These are phyloP conservation scores for Ambrosiella xylebori DNA, from an alignment of 2,329 filamentous ascomycete genomes.

Conservation along the genomic window DNA sequence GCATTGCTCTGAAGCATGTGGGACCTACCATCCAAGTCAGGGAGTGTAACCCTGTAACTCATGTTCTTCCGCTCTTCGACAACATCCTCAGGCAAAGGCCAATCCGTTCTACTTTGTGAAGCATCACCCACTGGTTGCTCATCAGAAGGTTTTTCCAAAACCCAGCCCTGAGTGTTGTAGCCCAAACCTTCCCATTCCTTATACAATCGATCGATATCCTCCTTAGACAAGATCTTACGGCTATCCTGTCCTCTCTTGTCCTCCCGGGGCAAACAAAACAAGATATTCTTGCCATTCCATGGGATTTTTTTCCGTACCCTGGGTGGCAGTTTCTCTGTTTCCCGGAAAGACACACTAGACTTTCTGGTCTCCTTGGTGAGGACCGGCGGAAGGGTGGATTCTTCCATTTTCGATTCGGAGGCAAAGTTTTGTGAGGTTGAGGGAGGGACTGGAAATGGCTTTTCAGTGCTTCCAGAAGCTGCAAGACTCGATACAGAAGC, in stretches of 20 bases:
- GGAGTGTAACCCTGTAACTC: conserved; percentile 47
- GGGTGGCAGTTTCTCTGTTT: conserved; percentile 30
- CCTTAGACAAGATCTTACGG: conserved; percentile 34
- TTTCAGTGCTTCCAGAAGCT: conserved; percentile 5
- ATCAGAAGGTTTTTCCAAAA: conserved; percentile 34
- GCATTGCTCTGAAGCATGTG: background rate
- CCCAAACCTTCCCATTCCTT: conserved; percentile 50
- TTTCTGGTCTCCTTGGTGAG: conserved; percentile 20
- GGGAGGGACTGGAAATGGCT: conserved; percentile 8
- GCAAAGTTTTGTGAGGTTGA: background rate
- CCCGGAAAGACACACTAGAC: conserved; percentile 17
- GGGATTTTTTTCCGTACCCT: conserved; percentile 52
- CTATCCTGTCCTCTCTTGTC: conserved; percentile 43
- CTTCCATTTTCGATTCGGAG: background rate
- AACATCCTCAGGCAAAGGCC: conserved; percentile 46
- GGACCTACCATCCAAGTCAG: conserved; percentile 44
- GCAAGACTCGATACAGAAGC: conserved; percentile 1
- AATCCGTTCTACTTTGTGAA: conserved; percentile 50
- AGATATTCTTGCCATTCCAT: conserved; percentile 59
- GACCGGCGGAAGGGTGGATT: conserved; percentile 20
- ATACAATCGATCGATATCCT: conserved; percentile 44
- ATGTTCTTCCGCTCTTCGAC: conserved; percentile 34
- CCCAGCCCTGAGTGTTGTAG: conserved; percentile 52
- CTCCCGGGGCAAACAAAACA: conserved; percentile 51
- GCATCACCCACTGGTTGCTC: conserved; percentile 24